Evolutionary conservation across 2,329 filamentous ascomycete species (phyloP).

Genomic region (Cercospora sesami): DNA sequence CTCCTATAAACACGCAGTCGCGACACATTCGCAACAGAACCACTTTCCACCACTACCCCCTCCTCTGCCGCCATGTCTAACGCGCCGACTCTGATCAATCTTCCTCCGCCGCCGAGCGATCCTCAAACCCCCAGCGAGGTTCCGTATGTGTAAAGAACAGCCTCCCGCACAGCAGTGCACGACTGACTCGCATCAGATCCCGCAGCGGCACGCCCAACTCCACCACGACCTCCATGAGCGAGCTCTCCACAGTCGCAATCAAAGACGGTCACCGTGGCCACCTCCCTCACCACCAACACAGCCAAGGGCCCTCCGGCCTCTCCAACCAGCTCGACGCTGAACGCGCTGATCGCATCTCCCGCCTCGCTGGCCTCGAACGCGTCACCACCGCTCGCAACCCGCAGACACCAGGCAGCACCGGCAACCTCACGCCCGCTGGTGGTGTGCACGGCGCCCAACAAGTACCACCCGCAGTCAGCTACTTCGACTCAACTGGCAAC

Average conservation of each 20-base stretch:
- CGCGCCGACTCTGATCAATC: constrained; percentile 73
- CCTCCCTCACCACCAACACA: constrained; percentile 57
- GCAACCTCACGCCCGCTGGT: constrained; percentile 35
- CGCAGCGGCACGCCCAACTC: constrained; percentile 87
- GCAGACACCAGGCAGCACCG: constrained; percentile 41
- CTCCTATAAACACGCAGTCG: neutral
- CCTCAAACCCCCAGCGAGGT: constrained; percentile 85
- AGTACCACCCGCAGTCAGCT: constrained; percentile 53
- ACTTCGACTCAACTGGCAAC: constrained; percentile 77
- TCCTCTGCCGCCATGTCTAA: constrained; percentile 35
- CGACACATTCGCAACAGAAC: neutral
- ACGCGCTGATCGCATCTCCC: constrained; percentile 80
- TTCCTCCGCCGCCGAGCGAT: constrained; percentile 78
- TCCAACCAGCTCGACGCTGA: constrained; percentile 55
- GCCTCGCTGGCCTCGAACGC: constrained; percentile 85
- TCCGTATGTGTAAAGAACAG: constrained; percentile 61
- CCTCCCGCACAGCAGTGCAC: neutral
- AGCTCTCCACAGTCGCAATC: constrained; percentile 89
- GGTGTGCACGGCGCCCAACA: constrained; percentile 14
- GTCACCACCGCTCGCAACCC: constrained; percentile 70
- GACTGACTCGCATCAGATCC: constrained; percentile 22
- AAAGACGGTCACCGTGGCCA: constrained; percentile 93
- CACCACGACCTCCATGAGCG: constrained; percentile 85
- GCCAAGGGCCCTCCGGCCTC: constrained; percentile 50
- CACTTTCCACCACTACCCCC: neutral